phyloP scores from a whole-genome alignment of 805 yeast species.

The Lipomyces orientalis region DNA sequence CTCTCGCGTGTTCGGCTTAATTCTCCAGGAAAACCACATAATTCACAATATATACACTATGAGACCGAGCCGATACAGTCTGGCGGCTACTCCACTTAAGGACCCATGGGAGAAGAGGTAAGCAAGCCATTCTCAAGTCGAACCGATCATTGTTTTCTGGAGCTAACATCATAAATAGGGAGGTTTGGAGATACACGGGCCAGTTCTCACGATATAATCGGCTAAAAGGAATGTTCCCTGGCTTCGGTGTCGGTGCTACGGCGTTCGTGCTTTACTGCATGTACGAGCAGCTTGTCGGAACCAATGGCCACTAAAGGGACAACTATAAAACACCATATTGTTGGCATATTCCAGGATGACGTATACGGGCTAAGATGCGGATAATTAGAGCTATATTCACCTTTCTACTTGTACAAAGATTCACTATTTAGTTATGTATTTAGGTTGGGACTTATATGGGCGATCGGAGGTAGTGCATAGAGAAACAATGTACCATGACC shows the following conservation, averaged over 20 bases:
- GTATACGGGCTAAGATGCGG: background rate
- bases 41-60: slow-evolving; percentile 5
- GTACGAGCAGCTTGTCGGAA: slow-evolving; percentile 53
- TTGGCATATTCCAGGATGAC: background rate
- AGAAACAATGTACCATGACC: background rate
- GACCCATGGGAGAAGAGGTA: slow-evolving; percentile 61
- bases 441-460: background rate
- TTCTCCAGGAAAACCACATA: background rate
- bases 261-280: slow-evolving; percentile 71
- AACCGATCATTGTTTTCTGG: background rate
- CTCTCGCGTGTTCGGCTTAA: background rate
- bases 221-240: slow-evolving; percentile 76
- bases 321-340: background rate
- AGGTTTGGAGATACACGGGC: slow-evolving; percentile 90
- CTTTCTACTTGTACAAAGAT: background rate
- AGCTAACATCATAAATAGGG: slow-evolving; percentile 52
- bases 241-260: slow-evolving; percentile 76
- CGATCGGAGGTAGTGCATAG: background rate
- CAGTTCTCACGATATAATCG: slow-evolving; percentile 74
- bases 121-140: background rate
- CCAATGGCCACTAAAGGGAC: slow-evolving; percentile 1
- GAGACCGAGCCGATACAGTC: slow-evolving; percentile 22
- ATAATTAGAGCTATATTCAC: background rate
- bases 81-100: slow-evolving; percentile 38
- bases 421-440: background rate